phyloP scores from a whole-genome alignment of 2,329 filamentous ascomycete species.

The Lasiodiplodia theobromae region DNA sequence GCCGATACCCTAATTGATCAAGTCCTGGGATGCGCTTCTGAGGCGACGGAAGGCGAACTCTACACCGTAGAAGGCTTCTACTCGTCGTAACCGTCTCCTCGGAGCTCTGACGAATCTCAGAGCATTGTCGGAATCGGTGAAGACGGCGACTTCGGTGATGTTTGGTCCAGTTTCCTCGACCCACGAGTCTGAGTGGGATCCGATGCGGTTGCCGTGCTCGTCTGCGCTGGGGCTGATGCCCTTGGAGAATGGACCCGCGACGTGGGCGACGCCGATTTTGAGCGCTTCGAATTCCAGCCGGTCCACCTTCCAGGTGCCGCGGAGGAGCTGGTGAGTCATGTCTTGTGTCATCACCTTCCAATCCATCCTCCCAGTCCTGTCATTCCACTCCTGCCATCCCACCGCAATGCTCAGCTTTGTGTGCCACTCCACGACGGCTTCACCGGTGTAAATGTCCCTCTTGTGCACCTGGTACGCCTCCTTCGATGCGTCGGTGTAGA shows the following conservation, averaged over 20 bases:
- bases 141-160: background rate
- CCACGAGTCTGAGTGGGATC: background rate
- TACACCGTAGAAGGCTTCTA: background rate
- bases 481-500: background rate
- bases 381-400: background rate
- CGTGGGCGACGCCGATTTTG: background rate
- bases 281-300: background rate
- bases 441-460: background rate
- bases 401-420: background rate
- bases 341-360: background rate
- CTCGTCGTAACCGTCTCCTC: fast-evolving
- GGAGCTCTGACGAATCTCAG: background rate
- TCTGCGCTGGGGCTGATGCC: background rate
- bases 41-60: background rate
- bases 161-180: background rate
- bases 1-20: background rate
- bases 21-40: background rate
- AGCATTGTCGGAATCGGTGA: background rate
- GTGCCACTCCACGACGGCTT: background rate
- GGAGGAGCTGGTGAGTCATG: background rate
- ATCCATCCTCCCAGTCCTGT: background rate
- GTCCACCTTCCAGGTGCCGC: background rate
- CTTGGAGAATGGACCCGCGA: background rate
- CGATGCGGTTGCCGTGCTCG: background rate
- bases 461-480: fast-evolving